Base-by-base conservation (phyloP, 1,284 basidiomycete genomes). In the Heterobasidion parviporum region DNA sequence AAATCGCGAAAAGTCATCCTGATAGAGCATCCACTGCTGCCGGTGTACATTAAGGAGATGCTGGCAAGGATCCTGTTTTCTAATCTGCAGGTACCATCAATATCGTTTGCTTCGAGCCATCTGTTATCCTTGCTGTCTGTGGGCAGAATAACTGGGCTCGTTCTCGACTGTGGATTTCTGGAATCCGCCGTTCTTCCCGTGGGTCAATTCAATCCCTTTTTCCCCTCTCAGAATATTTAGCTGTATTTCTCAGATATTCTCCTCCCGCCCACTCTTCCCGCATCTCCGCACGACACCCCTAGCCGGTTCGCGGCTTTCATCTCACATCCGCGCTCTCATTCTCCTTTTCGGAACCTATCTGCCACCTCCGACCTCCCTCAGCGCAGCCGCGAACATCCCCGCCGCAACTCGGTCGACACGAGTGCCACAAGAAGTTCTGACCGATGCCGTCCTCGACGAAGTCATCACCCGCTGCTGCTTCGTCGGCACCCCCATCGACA, bases 1-100 rank as follows among this genome's bases (percentile, higher is more conserved):
- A 96, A 94, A 69, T 86, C 92, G 38, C 82, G 96, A 52, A 97
- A 96, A 69, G 87, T 99, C 56, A 90, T 98, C 52, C 66, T 99
- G 32, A 77, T 96, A 6, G 95, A 98, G 70, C 89, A 93, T 66
- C 91, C 96, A 0, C 74, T 97, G 51, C 74, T 97, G 10, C 92
- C 95, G 0, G 71, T 90, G 2, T 81, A 87, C 59, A 84, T 98
- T 66, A 97, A 97, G 70, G 90, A 95, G 50, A 83, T 84, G 60
- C 81, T 99, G 51, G 92, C 92, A 6, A 81, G 84, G 52, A 83
- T 93, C 45, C 73, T 99, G 9, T 98, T 99, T 67, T 87, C 91
- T 59, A 96, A 96, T 63, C 74, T 95, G 12, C 90, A 95, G 72
- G 88, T 94, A 26, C 94, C 95, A 2, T 94, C 91, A 1, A 80